phyloP scores from a whole-genome alignment of 1,284 basidiomycete genomes.

The Trametes versicolor region DNA sequence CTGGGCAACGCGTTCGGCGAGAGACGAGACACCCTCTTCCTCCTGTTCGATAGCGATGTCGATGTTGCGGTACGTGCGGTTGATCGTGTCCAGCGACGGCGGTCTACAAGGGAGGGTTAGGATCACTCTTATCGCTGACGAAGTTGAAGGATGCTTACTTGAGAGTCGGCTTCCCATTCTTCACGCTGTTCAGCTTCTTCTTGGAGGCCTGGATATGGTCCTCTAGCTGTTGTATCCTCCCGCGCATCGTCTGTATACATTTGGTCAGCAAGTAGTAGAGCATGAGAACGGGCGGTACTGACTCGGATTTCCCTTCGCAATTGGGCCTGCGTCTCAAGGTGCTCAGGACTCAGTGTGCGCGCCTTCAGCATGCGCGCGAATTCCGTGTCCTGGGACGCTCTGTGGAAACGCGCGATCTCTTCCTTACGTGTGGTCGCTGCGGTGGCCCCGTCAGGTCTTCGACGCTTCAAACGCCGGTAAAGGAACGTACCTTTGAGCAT shows the following conservation, averaged over 20 bases:
- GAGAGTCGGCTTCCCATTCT: conserved; percentile 68
- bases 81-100: conserved; percentile 85
- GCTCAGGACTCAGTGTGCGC: conserved; percentile 88
- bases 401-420: conserved; percentile 79
- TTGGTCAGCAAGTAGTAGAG: neutral
- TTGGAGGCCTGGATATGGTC: conserved; percentile 76
- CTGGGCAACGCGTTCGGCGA: conserved; percentile 65
- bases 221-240: conserved; percentile 82
- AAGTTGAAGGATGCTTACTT: conserved; percentile 55
- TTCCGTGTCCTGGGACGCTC: conserved; percentile 78
- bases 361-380: conserved; percentile 85
- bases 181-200: conserved; percentile 71
- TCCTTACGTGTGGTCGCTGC: conserved; percentile 78
- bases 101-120: conserved; percentile 55
- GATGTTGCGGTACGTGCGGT: conserved; percentile 87
- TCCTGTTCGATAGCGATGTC: conserved; percentile 75
- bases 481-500: conserved; percentile 68
- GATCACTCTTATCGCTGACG: neutral
- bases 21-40: conserved; percentile 62
- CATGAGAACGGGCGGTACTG: conserved; percentile 37
- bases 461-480: neutral
- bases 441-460: neutral
- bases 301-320: conserved; percentile 78
- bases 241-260: conserved; percentile 63
- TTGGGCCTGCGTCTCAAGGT: conserved; percentile 83